These are phyloP conservation scores for Tolypocladium paradoxum DNA, from an alignment of 2,329 filamentous ascomycete genomes.

Conservation along the genomic window DNA sequence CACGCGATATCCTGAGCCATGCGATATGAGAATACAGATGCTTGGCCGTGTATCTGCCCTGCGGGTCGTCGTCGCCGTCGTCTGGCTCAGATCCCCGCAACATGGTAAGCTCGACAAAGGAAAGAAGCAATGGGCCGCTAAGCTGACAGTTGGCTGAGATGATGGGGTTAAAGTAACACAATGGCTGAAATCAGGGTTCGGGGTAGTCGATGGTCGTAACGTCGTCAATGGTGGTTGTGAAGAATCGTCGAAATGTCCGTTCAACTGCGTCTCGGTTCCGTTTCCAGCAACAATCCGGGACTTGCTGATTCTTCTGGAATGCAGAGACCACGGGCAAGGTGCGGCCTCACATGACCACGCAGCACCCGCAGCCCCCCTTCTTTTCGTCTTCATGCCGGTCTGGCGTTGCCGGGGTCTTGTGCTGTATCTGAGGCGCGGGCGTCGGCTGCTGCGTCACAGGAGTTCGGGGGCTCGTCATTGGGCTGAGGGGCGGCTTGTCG, in stretches of 20 bases:
- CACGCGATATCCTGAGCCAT: neutral
- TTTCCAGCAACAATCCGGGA: neutral
- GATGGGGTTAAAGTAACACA: constrained; percentile 15
- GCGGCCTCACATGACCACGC: constrained; percentile 34
- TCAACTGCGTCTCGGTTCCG: neutral
- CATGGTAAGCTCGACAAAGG: neutral
- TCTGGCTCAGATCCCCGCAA: neutral
- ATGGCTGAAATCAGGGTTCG: constrained; percentile 14
- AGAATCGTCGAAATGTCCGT: neutral
- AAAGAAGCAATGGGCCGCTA: neutral
- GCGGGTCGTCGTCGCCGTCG: neutral
- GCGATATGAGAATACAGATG: neutral
- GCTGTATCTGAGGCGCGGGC: constrained; percentile 10
- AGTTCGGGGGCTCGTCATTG: constrained; percentile 34
- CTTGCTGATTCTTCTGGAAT: neutral
- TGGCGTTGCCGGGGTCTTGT: constrained; percentile 1
- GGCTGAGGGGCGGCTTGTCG: constrained; percentile 20
- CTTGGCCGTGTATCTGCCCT: neutral
- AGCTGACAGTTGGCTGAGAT: neutral
- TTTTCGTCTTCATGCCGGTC: constrained; percentile 24
- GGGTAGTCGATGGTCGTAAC: constrained; percentile 17
- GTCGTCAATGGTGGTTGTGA: constrained; percentile 13
- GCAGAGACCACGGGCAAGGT: neutral
- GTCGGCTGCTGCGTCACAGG: constrained; percentile 26
- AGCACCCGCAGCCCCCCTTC: constrained; percentile 37